Evolutionary conservation across 1,284 basidiomycete genomes (phyloP), one percentile per base, ranked within the genome.

Genomic region (Melampsora larici-populina): DNA sequence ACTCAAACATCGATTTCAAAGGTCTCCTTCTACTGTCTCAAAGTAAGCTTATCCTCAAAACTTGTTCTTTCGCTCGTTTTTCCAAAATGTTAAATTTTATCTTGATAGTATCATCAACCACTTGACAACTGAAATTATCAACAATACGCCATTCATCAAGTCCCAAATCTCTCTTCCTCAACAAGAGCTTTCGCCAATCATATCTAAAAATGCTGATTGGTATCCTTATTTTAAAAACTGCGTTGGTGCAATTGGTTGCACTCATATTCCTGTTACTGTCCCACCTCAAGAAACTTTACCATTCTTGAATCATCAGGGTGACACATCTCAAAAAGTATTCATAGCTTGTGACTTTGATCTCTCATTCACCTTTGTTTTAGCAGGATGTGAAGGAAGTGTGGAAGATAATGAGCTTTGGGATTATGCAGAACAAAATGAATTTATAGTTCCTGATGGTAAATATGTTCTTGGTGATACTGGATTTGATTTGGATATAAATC

Each of bases 371-470:
- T 65, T 31, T 65, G 26, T 65, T 18, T 29, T 65, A 29, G 24
- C 63, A 36, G 63, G 26, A 65, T 65, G 29, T 29, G 63, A 33
- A 65, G 63, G 63, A 65, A 65, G 63, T 65, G 29, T 7, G 21
- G 21, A 65, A 26, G 36, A 65, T 36, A n/a, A 36, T 31, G 7
- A 15, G 24, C 4, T 65, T 65, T 65, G 63, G 63, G 3, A 33
- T 26, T n/a, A n/a, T 26, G 63, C n/a, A 9, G n/a, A 36, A 65
- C 11, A 26, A 65, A 65, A 26, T 21, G 2, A 13, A 36, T 36
- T 65, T 21, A 33, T 18, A 36, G 24, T 65, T 31, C 31, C 17
- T 2, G 26, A 65, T 26, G 63, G 26, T n/a, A 31, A 65, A 18
- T 65, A 36, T n/a, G 5, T 65, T 26, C 17, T 65, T 9, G 31